phyloP scores from a whole-genome alignment of 495 filamentous ascomycete genomes.

The Daldinia loculata region DNA sequence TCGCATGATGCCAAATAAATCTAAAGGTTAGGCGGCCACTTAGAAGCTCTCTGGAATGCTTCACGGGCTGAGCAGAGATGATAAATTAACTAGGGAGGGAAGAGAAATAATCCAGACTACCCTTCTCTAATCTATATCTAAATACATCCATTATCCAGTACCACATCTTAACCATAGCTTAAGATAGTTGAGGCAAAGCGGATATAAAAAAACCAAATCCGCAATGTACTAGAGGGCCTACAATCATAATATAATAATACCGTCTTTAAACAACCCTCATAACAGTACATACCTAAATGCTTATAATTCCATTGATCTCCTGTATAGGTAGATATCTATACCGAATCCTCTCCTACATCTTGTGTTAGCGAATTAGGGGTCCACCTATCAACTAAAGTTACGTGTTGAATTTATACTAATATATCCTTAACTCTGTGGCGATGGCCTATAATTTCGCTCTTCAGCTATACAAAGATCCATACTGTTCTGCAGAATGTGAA shows the following conservation, averaged over 20 bases:
- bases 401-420: too few species aligned
- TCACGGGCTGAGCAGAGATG: background rate
- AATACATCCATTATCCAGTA: background rate
- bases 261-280: too few species aligned
- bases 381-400: too few species aligned
- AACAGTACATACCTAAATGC: too few species aligned
- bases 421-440: too few species aligned
- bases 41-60: background rate
- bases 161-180: background rate
- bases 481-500: too few species aligned
- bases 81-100: background rate
- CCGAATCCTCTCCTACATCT: too few species aligned
- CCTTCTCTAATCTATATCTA: background rate
- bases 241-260: background rate
- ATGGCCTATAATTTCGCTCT: too few species aligned
- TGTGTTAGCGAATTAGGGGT: too few species aligned
- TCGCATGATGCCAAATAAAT: conserved; percentile 45
- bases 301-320: too few species aligned
- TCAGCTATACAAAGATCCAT: too few species aligned
- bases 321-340: too few species aligned
- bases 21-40: background rate
- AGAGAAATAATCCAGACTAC: background rate
- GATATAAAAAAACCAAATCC: background rate
- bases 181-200: background rate
- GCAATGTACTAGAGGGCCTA: background rate